Evolutionary conservation across 768 basidiomycete species (phyloP).

Genomic region (Hirschioporus abietinus): DNA sequence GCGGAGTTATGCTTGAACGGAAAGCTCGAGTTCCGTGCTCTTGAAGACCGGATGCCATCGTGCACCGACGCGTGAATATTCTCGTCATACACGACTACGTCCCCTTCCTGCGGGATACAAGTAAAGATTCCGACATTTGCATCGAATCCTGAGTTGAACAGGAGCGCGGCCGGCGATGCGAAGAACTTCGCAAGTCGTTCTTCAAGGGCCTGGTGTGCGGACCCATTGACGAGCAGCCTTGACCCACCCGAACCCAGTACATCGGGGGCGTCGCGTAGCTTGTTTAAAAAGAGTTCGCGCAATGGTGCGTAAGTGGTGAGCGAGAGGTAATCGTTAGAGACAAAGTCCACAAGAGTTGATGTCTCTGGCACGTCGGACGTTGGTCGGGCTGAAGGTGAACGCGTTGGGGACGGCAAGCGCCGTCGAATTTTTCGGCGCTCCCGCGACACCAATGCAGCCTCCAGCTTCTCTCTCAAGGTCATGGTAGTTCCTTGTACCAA

Average conservation of each 20-base stretch:
- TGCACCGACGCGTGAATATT: constrained; percentile 89
- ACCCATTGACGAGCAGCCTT: constrained; percentile 74
- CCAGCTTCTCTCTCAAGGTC: constrained; percentile 35
- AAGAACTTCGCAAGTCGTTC: constrained; percentile 62
- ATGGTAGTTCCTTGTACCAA: constrained; percentile 18
- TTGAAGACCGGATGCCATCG: constrained; percentile 73
- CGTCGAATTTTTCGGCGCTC: constrained; percentile 65
- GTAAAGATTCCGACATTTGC: constrained; percentile 88
- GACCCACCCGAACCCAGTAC: constrained; percentile 88
- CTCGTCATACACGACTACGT: constrained; percentile 78
- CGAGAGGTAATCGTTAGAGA: constrained; percentile 92
- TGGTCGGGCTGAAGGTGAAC: constrained; percentile 14
- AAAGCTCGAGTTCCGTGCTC: constrained; percentile 33
- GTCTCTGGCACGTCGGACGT: constrained; percentile 28
- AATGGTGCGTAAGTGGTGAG: constrained; percentile 56
- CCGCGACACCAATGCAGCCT: constrained; percentile 55
- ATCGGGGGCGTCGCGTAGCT: constrained; percentile 42
- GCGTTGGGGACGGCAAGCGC: constrained; percentile 51
- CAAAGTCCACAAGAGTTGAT: constrained; percentile 59
- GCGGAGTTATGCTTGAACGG: constrained; percentile 75
- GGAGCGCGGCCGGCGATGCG: constrained; percentile 53
- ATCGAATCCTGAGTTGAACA: constrained; percentile 93
- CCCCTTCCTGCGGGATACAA: constrained; percentile 69
- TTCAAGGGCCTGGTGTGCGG: constrained; percentile 69
- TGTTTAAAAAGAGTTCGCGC: constrained; percentile 51